Conservation (phyloP, 1,139 yeast genomes). For the Debaryomyces singareniensis region DNA sequence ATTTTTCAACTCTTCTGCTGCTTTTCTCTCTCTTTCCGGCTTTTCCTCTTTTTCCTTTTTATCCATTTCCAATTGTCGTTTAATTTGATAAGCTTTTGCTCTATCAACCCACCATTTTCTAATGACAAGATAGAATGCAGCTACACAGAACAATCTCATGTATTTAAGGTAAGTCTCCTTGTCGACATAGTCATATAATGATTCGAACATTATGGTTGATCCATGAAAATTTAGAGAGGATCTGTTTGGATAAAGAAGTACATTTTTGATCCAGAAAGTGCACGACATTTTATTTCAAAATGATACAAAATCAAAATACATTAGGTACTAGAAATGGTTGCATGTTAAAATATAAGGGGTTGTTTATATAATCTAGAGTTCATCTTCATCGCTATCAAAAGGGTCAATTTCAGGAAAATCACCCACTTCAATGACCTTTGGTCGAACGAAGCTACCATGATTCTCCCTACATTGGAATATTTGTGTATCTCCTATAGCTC, state of each 20-base stretch:
- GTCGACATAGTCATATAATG: constrained; percentile 31
- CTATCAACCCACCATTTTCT: constrained; percentile 33
- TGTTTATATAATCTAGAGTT: constrained; percentile 4
- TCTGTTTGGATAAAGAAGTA: no score
- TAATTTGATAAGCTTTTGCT: constrained; percentile 47
- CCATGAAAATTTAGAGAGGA: no score
- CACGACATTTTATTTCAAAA: no score
- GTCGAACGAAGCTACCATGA: constrained; percentile 49
- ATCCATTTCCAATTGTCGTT: constrained; percentile 45
- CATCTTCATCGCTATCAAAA: constrained; percentile 32
- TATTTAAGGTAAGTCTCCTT: constrained; percentile 30
- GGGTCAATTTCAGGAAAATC: constrained; percentile 44
- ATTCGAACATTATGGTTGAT: constrained; percentile 18
- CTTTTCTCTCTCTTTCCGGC: constrained; percentile 27
- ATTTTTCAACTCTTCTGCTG: constrained; percentile 21
- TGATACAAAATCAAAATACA: no score
- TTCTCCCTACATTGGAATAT: constrained; percentile 30
- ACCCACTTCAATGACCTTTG: constrained; percentile 45
- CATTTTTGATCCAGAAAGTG: no score
- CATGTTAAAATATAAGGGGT: no score
- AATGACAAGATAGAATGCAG: constrained; percentile 30
- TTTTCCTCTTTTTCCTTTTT: constrained; percentile 33
- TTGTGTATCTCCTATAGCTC: constrained; percentile 26
- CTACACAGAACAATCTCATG: constrained; percentile 27
- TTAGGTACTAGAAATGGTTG: no score